These are phyloP conservation scores for Thyridium curvatum DNA, from an alignment of 2,329 filamentous ascomycete species.

Conservation along the genomic window DNA sequence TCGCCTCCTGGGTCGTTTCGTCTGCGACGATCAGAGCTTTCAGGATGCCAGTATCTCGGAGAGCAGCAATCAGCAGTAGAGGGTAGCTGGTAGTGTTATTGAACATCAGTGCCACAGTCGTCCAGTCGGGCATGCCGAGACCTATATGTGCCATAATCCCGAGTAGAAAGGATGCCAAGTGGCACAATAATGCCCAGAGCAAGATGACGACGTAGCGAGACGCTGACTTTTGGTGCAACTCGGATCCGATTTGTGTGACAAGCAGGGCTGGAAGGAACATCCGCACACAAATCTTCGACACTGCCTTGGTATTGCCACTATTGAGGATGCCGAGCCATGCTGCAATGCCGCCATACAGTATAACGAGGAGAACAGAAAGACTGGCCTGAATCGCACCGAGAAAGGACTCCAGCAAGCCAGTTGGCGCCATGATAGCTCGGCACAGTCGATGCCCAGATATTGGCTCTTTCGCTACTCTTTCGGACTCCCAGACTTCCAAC, in stretches of 20 bases:
- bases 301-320: constrained; percentile 25
- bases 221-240: constrained; percentile 28
- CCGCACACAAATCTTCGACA: constrained; percentile 39
- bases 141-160: constrained; percentile 27
- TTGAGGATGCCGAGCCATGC: constrained; percentile 30
- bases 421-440: constrained; percentile 9
- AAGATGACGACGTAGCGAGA: constrained; percentile 29
- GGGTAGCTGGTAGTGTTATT: constrained; percentile 43
- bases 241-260: constrained; percentile 35
- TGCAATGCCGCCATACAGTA: constrained; percentile 34
- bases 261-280: constrained; percentile 40
- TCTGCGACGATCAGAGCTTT: constrained; percentile 33
- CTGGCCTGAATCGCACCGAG: constrained; percentile 38
- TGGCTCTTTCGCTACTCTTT: no score
- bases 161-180: constrained; percentile 30
- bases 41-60: constrained; percentile 49
- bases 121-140: constrained; percentile 38
- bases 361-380: constrained; percentile 39
- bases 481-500: no score
- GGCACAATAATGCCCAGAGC: constrained; percentile 33
- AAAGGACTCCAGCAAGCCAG: constrained; percentile 28
- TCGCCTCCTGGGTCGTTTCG: constrained; percentile 36
- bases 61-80: constrained; percentile 33
- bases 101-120: constrained; percentile 37
- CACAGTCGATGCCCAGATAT: no score